Base-by-base conservation (phyloP, 208 protist species). In the Polymyxa betae region DNA sequence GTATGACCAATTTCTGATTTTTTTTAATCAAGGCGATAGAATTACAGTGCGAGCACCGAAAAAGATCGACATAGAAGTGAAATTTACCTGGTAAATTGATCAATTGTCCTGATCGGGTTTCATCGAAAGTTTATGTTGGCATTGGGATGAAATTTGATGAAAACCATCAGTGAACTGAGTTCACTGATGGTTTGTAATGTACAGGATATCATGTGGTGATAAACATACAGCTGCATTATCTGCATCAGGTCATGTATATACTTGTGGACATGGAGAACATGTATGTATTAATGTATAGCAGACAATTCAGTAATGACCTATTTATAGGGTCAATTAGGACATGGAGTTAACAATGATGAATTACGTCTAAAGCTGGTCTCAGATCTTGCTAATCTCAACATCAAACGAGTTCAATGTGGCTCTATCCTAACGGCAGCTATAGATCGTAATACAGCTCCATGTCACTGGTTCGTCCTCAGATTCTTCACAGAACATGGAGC, bases 141-240 rank as follows among this genome's bases (percentile, higher is more conserved):
- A n/a, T n/a, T n/a, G n/a, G n/a, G n/a, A n/a, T n/a, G n/a, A n/a
- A n/a, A n/a, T n/a, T n/a, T n/a, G n/a, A n/a, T n/a, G n/a, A n/a
- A n/a, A n/a, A n/a, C n/a, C n/a, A n/a, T n/a, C n/a, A n/a, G n/a
- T n/a, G n/a, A n/a, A n/a, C n/a, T n/a, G n/a, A n/a, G n/a, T n/a
- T n/a, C n/a, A n/a, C n/a, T n/a, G n/a, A n/a, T n/a, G n/a, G n/a
- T n/a, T n/a, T n/a, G n/a, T n/a, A n/a, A n/a, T n/a, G n/a, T n/a
- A n/a, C n/a, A n/a, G n/a, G 29, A 88, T 92, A 16, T 87, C 90
- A 38, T 91, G 90, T 41, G 90, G 90, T 16, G 46, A 91, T 89
- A 38, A 64, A 54, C 90, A 91, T 35, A 91, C 90, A n/a, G 90
- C 87, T 1, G 49, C 52, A 10, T 29, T 91, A 32, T 91, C 46